These are phyloP conservation scores for Hippophae rhamnoides DNA, from an alignment of 306 rosid species.

Conservation along the genomic window DNA sequence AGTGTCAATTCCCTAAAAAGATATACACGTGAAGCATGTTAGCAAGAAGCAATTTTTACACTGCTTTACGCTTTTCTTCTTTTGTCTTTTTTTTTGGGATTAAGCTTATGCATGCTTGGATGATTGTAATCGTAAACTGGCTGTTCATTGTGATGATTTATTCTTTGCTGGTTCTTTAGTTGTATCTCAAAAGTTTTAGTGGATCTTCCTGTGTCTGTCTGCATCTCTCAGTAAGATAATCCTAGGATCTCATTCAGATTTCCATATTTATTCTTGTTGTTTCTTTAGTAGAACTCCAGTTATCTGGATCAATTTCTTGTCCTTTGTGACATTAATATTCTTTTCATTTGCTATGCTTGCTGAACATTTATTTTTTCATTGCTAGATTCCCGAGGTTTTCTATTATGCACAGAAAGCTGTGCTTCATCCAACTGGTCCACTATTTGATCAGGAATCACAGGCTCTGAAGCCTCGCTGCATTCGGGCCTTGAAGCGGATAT, in stretches of 20 bases:
- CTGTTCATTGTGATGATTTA: background rate
- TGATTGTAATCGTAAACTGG: too few relatives aligned
- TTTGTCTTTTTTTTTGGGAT: background rate
- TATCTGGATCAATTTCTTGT: slow-evolving; percentile 1
- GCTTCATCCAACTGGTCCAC: slow-evolving; percentile 94
- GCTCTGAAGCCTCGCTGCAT: slow-evolving; percentile 91
- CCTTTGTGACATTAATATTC: slow-evolving; percentile 2
- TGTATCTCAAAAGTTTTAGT: background rate
- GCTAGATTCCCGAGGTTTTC: slow-evolving; percentile 93
- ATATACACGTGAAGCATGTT: background rate
- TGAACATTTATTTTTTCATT: slow-evolving; percentile 3
- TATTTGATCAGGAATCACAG: slow-evolving; percentile 94
- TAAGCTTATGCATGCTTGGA: too few relatives aligned
- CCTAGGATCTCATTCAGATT: background rate
- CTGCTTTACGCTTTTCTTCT: background rate
- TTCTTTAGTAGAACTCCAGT: too few relatives aligned
- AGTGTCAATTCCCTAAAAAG: background rate
- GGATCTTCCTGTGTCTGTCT: background rate
- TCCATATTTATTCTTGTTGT: too few relatives aligned
- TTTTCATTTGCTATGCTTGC: background rate
- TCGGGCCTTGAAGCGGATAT: slow-evolving; percentile 86
- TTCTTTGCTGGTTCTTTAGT: background rate
- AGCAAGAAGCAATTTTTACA: too few relatives aligned
- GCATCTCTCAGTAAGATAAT: background rate
- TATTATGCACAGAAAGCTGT: slow-evolving; percentile 98